Conservation (phyloP, 2,329 filamentous ascomycete species). For the Hypoxylon sp. region DNA sequence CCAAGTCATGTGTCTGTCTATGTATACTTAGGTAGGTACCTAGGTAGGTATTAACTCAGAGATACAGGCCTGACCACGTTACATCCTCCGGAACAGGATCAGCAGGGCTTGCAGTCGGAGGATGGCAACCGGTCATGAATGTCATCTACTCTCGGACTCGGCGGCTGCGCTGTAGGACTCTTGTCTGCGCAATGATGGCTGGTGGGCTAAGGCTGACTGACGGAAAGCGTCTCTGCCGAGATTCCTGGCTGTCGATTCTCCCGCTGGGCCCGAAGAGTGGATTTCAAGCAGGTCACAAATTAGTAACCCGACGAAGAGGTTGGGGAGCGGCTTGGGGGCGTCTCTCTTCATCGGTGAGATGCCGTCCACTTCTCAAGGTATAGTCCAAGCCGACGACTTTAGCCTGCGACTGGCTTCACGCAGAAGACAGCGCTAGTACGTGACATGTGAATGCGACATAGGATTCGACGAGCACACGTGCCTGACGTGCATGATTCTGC, state of each 20-base stretch:
- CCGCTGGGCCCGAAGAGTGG: not conserved
- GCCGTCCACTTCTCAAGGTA: not conserved
- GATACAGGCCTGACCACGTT: not conserved
- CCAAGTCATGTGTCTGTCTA: not conserved
- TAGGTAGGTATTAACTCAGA: no score
- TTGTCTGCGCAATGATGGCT: not conserved
- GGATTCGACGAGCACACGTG: conserved; percentile 26
- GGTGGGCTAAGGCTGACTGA: not conserved
- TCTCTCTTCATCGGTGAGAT: not conserved
- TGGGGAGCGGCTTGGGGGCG: not conserved
- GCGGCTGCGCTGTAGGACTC: not conserved
- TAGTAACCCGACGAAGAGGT: not conserved
- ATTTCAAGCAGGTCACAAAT: not conserved
- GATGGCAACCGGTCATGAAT: not conserved
- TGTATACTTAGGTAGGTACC: no score
- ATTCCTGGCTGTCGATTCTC: not conserved
- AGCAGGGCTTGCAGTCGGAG: not conserved
- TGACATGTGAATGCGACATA: conserved; percentile 22
- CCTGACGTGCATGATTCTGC: not conserved
- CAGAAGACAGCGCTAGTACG: not conserved
- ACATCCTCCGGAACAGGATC: not conserved
- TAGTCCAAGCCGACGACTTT: no score
- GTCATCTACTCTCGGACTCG: not conserved
- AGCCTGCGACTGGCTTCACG: no score
- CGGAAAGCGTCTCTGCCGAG: not conserved